Evolutionary conservation across 768 basidiomycete species (phyloP).

Genomic region (Hericium coralloides): DNA sequence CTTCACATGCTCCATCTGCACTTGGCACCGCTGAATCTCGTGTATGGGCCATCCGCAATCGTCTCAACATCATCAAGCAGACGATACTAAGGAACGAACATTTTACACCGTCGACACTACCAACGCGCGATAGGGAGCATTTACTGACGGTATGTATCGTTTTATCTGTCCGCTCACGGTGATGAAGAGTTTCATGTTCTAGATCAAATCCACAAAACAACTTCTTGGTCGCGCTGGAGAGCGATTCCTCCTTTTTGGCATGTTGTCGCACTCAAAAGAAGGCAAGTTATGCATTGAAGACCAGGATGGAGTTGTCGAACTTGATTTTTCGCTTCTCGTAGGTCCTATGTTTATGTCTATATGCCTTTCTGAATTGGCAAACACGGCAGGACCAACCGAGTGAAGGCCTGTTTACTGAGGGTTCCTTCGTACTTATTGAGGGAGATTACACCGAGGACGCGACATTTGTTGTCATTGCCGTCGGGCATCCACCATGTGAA

Average conservation of each 20-base stretch:
- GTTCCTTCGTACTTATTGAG: constrained; percentile 90
- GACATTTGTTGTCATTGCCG: constrained; percentile 80
- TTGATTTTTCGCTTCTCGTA: constrained; percentile 86
- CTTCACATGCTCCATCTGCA: constrained; percentile 48
- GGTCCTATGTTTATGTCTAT: constrained; percentile 17
- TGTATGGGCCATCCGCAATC: constrained; percentile 70
- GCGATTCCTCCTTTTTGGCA: constrained; percentile 87
- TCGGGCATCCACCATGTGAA: constrained; percentile 97
- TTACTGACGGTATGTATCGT: constrained; percentile 63
- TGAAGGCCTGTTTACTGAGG: constrained; percentile 94
- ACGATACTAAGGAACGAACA: constrained; percentile 93
- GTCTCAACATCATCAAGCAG: constrained; percentile 87
- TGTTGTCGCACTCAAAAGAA: constrained; percentile 85
- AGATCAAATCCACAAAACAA: constrained; percentile 96
- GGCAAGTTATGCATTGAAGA: constrained; percentile 91
- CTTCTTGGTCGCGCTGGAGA: constrained; percentile 84
- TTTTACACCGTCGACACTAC: constrained; percentile 91
- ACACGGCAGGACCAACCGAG: constrained; percentile 69
- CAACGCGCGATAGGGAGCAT: constrained; percentile 78
- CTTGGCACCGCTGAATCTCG: constrained; percentile 81
- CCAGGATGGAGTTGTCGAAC: constrained; percentile 78
- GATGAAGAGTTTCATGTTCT: constrained; percentile 4
- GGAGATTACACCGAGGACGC: constrained; percentile 95
- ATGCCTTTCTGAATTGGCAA: background rate
- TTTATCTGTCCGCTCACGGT: background rate